Evolutionary conservation across 331 rosid genomes (phyloP).

Genomic region (Quercus lobata): DNA sequence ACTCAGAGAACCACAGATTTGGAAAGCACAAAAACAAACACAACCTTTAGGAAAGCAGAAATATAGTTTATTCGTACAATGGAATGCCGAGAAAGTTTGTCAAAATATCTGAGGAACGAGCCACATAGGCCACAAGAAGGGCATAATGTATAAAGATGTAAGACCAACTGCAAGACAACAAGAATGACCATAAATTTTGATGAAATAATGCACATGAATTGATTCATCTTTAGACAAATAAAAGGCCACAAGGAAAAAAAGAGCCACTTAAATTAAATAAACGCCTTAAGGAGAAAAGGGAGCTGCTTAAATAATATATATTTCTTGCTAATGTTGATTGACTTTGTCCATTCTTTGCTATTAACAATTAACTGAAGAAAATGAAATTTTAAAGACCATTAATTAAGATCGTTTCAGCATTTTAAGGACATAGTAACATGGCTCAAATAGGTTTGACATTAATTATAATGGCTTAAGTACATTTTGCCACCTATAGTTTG

Average conservation of each 20-base stretch:
- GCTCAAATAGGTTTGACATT: too few relatives aligned
- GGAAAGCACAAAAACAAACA: neutral
- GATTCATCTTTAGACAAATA: neutral
- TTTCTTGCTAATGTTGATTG: neutral
- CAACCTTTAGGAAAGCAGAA: neutral
- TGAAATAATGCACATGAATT: neutral
- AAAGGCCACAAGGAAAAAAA: neutral
- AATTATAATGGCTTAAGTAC: too few relatives aligned
- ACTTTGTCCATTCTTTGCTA: neutral
- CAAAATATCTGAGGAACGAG: conserved; percentile 78
- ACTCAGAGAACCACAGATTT: neutral
- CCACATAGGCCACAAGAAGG: conserved; percentile 70
- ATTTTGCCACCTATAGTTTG: too few relatives aligned
- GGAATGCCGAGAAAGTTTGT: conserved; percentile 66
- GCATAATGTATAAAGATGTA: conserved; percentile 83
- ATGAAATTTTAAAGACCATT: too few relatives aligned
- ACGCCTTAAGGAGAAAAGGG: neutral
- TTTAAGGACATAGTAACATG: too few relatives aligned
- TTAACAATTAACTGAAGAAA: too few relatives aligned
- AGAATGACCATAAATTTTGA: conserved; percentile 3
- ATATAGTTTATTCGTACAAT: conserved; percentile 30
- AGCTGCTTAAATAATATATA: neutral
- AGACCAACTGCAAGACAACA: conserved; percentile 74
- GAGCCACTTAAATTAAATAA: neutral
- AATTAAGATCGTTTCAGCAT: too few relatives aligned